These are phyloP conservation scores for Paralagenidium karlingii DNA, from an alignment of 352 stramenopile species.

Conservation along the genomic window DNA sequence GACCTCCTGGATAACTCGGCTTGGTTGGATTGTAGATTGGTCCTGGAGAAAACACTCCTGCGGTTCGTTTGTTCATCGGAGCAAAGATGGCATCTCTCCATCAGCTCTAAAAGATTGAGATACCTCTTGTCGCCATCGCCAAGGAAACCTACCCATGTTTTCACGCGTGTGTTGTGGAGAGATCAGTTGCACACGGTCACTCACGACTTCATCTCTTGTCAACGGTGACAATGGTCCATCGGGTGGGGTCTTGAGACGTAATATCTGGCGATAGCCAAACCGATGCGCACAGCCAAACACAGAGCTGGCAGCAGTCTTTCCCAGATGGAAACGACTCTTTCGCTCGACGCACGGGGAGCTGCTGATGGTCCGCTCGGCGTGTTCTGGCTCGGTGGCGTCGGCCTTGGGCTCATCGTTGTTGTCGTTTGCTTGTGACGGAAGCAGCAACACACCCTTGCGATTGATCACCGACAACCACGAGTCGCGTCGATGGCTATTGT, in stretches of 20 bases:
- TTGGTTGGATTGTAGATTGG: conserved; percentile 71
- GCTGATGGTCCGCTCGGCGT: neutral
- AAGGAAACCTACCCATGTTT: conserved; percentile 38
- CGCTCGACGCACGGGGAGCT: conserved; percentile 1
- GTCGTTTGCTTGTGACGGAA: conserved; percentile 28
- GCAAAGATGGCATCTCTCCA: neutral
- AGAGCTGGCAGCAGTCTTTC: conserved; percentile 15
- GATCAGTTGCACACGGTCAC: conserved; percentile 61
- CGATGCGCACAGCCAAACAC: conserved; percentile 66
- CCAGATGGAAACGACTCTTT: conserved; percentile 9
- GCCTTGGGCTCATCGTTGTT: neutral
- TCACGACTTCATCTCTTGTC: conserved; percentile 13
- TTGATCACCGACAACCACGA: conserved; percentile 78
- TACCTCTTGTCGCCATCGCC: neutral
- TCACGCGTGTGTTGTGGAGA: conserved; percentile 62
- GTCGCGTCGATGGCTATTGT: no score
- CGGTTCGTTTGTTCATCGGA: neutral
- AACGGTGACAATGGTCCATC: no score
- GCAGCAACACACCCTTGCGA: conserved; percentile 65
- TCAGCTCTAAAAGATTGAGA: no score
- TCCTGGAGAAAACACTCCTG: conserved; percentile 64
- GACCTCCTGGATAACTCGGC: conserved; percentile 44
- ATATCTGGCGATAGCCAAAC: conserved; percentile 42
- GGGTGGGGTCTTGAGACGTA: conserved; percentile 7
- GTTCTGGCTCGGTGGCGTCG: conserved; percentile 1